phyloP scores from a whole-genome alignment of 1,284 basidiomycete species.

The Phellopilus nigrolimitatus region DNA sequence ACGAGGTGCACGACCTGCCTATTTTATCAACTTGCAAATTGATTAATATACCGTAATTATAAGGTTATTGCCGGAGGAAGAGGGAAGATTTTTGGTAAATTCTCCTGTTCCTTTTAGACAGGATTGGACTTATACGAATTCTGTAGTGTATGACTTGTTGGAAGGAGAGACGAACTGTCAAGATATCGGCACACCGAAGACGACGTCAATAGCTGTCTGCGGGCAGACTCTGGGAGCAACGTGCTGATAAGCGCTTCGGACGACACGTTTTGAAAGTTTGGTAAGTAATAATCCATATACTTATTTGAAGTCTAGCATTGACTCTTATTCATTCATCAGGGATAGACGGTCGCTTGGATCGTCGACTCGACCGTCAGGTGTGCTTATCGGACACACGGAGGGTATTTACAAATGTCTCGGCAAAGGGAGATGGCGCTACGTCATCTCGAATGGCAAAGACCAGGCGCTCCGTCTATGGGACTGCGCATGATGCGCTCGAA shows the following conservation, averaged over 20 bases:
- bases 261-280: constrained; percentile 95
- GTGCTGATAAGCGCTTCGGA: constrained; percentile 93
- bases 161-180: constrained; percentile 75
- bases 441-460: constrained; percentile 98
- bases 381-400: constrained; percentile 92
- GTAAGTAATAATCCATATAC: constrained; percentile 39
- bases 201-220: constrained; percentile 95
- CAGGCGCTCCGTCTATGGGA: constrained; percentile 93
- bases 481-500: constrained; percentile 86
- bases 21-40: background rate
- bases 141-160: constrained; percentile 84
- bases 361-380: constrained; percentile 83
- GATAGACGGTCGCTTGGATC: constrained; percentile 85
- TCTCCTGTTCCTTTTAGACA: constrained; percentile 3
- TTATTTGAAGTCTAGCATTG: constrained; percentile 1
- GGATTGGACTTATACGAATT: background rate
- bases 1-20: constrained; percentile 68
- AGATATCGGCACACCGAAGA: constrained; percentile 80
- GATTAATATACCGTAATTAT: constrained; percentile 63
- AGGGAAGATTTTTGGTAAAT: constrained; percentile 71
- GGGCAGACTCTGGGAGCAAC: constrained; percentile 90
- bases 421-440: constrained; percentile 93
- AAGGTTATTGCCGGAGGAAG: constrained; percentile 81
- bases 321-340: constrained; percentile 39
- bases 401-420: constrained; percentile 87